Conservation (phyloP, 768 basidiomycete genomes). For the Mrakia gelida region DNA sequence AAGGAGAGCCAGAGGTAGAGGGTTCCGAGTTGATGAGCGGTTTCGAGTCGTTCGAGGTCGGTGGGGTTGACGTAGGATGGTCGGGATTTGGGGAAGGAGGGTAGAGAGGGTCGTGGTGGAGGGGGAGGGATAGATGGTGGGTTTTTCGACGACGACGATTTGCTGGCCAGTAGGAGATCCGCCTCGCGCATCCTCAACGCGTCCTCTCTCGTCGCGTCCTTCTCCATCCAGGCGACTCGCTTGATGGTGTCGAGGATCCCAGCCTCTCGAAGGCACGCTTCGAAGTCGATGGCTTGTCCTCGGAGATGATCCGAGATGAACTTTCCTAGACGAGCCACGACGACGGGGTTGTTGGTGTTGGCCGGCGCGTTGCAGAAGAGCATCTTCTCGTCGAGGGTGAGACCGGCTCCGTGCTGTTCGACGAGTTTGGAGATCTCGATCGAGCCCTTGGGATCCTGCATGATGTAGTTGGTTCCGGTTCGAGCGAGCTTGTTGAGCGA, state of each 20-base stretch:
- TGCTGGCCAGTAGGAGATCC: constrained; percentile 10
- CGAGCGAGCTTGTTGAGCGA: constrained; percentile 40
- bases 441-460: constrained; percentile 32
- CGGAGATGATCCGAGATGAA: constrained; percentile 51
- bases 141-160: background rate
- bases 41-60: constrained; percentile 54
- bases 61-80: background rate
- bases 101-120: background rate
- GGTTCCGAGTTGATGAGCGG: constrained; percentile 68
- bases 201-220: constrained; percentile 27
- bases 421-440: constrained; percentile 39
- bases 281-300: constrained; percentile 50
- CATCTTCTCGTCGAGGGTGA: constrained; percentile 43
- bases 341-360: constrained; percentile 41
- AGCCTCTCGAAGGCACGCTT: constrained; percentile 29
- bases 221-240: background rate
- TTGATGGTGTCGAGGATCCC: constrained; percentile 2
- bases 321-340: constrained; percentile 37
- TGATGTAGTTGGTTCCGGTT: constrained; percentile 40
- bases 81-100: background rate
- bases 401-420: constrained; percentile 38
- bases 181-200: constrained; percentile 37
- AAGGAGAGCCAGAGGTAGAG: constrained; percentile 80
- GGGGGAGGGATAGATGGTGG: background rate
- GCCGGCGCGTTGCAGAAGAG: constrained; percentile 44